Evolutionary conservation across 371 early-diverging fungal genomes (phyloP).

Genomic region (Haplosporangium sp.): DNA sequence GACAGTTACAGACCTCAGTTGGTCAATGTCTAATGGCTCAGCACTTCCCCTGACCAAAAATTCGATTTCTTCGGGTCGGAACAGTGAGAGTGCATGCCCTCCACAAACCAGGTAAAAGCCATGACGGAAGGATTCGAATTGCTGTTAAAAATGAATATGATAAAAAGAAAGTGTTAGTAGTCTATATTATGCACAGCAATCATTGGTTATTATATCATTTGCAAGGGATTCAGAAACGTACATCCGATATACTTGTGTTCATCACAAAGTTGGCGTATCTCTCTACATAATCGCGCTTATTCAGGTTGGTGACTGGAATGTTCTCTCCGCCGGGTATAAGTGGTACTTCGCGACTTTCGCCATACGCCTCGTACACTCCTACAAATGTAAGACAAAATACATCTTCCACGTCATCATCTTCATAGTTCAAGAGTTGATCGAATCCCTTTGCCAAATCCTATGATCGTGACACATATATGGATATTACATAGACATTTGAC

Average conservation of each 20-base stretch:
- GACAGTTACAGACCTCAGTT: slow-evolving; percentile 82
- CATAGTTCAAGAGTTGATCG: slow-evolving; percentile 82
- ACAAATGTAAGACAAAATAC: slow-evolving; percentile 89
- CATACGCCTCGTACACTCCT: slow-evolving; percentile 82
- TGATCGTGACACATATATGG: background rate
- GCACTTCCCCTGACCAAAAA: slow-evolving; percentile 94
- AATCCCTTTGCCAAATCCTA: slow-evolving; percentile 84
- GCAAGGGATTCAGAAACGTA: slow-evolving; percentile 2
- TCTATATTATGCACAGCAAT: background rate
- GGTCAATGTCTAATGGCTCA: slow-evolving; percentile 83
- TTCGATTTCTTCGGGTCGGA: slow-evolving; percentile 97
- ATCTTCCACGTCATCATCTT: slow-evolving; percentile 87
- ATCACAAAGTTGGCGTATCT: slow-evolving; percentile 86
- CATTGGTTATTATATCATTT: background rate
- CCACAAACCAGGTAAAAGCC: slow-evolving; percentile 96
- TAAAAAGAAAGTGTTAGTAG: background rate
- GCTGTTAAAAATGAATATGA: slow-evolving; percentile 57
- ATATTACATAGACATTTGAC: background rate
- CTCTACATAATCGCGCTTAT: slow-evolving; percentile 84
- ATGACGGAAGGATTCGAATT: slow-evolving; percentile 90
- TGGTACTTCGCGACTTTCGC: slow-evolving; percentile 75
- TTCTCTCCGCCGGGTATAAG: slow-evolving; percentile 79
- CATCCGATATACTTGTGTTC: slow-evolving; percentile 60
- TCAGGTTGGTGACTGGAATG: slow-evolving; percentile 81
- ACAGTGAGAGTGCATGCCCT: slow-evolving; percentile 90